A percentile compares a stretch with the other conserved stretches of the same genome.
phyloP scores from a whole-genome alignment of 2,329 filamentous ascomycete species.

The Colletotrichum salicis region DNA sequence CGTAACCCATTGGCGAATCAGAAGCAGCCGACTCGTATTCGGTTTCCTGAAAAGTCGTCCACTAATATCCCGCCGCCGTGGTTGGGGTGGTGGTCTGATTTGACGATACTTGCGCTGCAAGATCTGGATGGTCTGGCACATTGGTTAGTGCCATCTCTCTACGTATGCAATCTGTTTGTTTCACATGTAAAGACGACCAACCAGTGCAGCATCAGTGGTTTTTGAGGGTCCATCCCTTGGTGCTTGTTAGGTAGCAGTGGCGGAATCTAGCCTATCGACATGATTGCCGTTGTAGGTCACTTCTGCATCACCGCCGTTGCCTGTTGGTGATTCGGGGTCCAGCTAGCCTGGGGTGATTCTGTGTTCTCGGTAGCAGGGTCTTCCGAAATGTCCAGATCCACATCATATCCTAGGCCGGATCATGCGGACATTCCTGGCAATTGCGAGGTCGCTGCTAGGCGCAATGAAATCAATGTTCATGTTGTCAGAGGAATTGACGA shows the following conservation, averaged over 20 bases:
- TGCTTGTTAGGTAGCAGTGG: neutral
- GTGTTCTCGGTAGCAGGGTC: slow-evolving; percentile 4
- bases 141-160: slow-evolving; percentile 5
- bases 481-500: slow-evolving; percentile 3
- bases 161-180: neutral
- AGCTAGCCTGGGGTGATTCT: slow-evolving; percentile 11
- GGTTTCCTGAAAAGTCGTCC: slow-evolving; percentile 3
- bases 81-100: neutral
- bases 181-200: neutral
- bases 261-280: neutral
- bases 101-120: neutral
- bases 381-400: slow-evolving; percentile 12
- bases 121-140: neutral
- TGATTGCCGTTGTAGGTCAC: neutral
- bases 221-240: too few relatives aligned
- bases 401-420: neutral
- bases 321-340: neutral
- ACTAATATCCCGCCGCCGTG: neutral
- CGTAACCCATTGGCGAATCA: neutral
- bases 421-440: neutral
- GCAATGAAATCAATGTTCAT: neutral
- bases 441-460: neutral
- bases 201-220: neutral
- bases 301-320: neutral
- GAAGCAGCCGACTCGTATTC: slow-evolving; percentile 13